These are phyloP conservation scores for Dothistroma septosporum DNA, from an alignment of 2,329 filamentous ascomycete species.

Conservation along the genomic window DNA sequence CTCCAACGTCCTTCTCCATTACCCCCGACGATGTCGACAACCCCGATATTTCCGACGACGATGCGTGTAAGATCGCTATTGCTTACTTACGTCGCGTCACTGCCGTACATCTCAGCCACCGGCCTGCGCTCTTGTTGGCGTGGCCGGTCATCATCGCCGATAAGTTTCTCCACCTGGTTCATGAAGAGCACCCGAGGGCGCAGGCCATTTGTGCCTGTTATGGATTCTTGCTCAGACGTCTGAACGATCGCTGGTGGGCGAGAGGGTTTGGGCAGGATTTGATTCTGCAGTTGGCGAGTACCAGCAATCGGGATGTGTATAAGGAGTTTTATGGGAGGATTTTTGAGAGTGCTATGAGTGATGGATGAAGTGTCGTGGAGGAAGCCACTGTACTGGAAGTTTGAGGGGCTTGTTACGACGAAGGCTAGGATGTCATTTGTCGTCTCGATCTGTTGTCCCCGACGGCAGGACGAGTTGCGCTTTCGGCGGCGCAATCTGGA, in stretches of 20 bases:
- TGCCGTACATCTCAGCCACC: not conserved
- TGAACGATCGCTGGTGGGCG: conserved; percentile 12
- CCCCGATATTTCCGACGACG: not conserved
- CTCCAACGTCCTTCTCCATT: not conserved
- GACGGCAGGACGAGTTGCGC: no score
- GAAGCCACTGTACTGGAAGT: no score
- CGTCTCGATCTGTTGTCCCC: no score
- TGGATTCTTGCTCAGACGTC: conserved; percentile 1
- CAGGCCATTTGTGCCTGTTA: conserved; percentile 5
- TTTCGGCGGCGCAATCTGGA: no score
- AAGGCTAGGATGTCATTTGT: no score
- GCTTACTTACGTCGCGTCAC: conserved; percentile 2
- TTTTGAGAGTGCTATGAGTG: not conserved
- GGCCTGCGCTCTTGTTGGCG: not conserved
- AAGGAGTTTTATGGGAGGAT: not conserved
- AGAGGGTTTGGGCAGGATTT: conserved; percentile 8
- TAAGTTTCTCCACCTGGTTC: conserved; percentile 1
- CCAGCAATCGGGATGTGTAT: not conserved
- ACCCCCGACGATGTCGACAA: not conserved
- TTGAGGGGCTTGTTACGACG: no score
- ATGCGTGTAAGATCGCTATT: not conserved
- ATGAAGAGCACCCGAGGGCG: not conserved
- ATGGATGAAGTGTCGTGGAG: not conserved
- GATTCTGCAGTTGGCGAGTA: conserved; percentile 2
- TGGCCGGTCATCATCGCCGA: conserved; percentile 1